Conservation (phyloP, 495 filamentous ascomycete genomes). For the Trypethelium eluteriae region DNA sequence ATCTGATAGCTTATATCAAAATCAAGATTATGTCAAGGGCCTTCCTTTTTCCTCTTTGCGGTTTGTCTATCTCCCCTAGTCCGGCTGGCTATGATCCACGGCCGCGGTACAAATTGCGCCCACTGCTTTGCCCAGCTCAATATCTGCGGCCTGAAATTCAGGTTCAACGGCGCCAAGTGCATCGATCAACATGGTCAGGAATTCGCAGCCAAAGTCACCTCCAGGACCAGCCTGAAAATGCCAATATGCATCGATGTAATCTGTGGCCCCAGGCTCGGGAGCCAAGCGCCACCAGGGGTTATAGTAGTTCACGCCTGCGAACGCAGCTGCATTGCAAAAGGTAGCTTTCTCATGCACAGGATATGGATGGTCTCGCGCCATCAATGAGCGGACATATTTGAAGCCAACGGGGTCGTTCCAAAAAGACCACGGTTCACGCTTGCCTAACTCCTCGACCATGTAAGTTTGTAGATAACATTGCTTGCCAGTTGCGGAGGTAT, state of each 20-base stretch:
- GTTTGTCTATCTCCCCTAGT: too few relatives aligned
- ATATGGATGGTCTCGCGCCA: conserved; percentile 14
- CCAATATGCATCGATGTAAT: conserved; percentile 12
- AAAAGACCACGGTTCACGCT: conserved; percentile 2
- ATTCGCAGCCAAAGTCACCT: conserved; percentile 7
- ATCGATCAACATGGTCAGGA: not conserved
- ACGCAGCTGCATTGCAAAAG: conserved; percentile 16
- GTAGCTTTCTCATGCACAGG: conserved; percentile 14
- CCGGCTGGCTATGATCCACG: not conserved
- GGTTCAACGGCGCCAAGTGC: not conserved
- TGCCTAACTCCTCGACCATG: not conserved
- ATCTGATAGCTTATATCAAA: too few relatives aligned
- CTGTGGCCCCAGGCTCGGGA: conserved; percentile 10
- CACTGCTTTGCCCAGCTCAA: not conserved
- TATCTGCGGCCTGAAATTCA: not conserved
- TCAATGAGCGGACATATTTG: conserved; percentile 8
- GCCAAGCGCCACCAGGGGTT: conserved; percentile 17
- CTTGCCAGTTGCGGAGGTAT: not conserved
- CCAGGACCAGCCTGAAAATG: not conserved
- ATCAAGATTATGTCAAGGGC: too few relatives aligned
- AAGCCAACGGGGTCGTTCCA: not conserved
- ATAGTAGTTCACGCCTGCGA: conserved; percentile 14
- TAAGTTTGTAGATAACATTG: conserved; percentile 3
- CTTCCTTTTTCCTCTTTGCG: too few relatives aligned
- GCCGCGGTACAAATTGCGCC: not conserved